Evolutionary conservation across 1,284 basidiomycete species (phyloP).

Genomic region (Trametes hirsuta): DNA sequence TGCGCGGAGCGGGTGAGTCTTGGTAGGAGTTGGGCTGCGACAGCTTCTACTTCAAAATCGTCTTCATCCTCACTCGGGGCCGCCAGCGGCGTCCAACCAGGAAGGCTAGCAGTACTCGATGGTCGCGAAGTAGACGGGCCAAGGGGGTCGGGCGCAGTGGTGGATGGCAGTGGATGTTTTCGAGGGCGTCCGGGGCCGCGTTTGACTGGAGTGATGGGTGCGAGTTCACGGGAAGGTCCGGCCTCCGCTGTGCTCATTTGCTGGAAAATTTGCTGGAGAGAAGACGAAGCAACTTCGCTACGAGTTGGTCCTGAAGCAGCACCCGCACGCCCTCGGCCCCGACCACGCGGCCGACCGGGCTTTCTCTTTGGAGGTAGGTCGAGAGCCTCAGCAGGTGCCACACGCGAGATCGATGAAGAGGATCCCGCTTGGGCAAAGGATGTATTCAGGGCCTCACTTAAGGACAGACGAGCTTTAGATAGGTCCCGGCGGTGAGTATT

Average conservation of each 20-base stretch:
- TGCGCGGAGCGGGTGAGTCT: not conserved
- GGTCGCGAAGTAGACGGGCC: not conserved
- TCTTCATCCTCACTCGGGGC: not conserved
- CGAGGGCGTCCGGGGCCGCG: conserved; percentile 13
- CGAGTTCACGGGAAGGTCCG: not conserved
- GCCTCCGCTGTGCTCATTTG: no score
- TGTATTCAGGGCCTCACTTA: conserved; percentile 16
- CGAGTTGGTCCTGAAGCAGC: not conserved
- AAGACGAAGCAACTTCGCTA: not conserved
- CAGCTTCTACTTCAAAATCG: not conserved
- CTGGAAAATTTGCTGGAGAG: not conserved
- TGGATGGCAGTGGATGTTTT: conserved; percentile 7
- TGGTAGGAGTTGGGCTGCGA: not conserved
- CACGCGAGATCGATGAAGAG: not conserved
- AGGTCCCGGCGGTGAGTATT: not conserved
- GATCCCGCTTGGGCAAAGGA: conserved; percentile 1
- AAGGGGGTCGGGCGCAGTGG: not conserved
- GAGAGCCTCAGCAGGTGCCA: not conserved
- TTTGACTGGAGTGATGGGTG: not conserved
- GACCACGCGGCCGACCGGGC: conserved; percentile 11
- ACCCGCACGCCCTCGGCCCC: not conserved
- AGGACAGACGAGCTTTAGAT: not conserved
- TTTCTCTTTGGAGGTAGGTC: not conserved
- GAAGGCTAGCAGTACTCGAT: not conserved
- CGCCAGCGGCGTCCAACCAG: not conserved